Evolutionary conservation across 1,284 basidiomycete genomes (phyloP).

Genomic region (Albatrellus sp.): DNA sequence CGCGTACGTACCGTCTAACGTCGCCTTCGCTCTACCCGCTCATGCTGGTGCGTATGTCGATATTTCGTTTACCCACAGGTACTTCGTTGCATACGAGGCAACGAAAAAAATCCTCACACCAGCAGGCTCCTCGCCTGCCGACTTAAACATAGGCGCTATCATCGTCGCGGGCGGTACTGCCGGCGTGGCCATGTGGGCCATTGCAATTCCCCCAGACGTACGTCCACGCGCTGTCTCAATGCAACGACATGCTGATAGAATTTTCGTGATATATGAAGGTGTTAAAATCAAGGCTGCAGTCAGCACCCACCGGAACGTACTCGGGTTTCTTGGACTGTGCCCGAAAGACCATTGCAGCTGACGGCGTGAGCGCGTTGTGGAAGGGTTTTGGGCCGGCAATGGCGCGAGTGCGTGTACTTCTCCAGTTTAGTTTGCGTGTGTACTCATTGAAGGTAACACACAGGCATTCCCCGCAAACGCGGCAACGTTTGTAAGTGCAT

Average conservation of each 20-base stretch:
- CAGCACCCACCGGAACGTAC: conserved; percentile 95
- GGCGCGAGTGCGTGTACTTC: conserved; percentile 56
- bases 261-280: conserved; percentile 38
- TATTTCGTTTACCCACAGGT: conserved; percentile 34
- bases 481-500: conserved; percentile 77
- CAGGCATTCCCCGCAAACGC: conserved; percentile 91
- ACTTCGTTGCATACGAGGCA: conserved; percentile 96
- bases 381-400: conserved; percentile 97
- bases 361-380: conserved; percentile 87
- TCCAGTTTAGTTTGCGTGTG: not conserved
- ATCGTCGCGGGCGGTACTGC: conserved; percentile 91
- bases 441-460: conserved; percentile 7
- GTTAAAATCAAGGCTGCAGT: conserved; percentile 93
- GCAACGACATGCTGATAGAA: not conserved
- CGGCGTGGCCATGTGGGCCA: conserved; percentile 95
- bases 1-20: conserved; percentile 47
- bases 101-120: conserved; percentile 83
- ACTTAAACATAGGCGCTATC: conserved; percentile 82
- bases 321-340: conserved; percentile 90
- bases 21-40: not conserved
- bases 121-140: conserved; percentile 58
- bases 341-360: conserved; percentile 83
- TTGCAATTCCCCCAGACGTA: conserved; percentile 92
- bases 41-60: not conserved
- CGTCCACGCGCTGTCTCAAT: conserved; percentile 18